A percentile compares a stretch with the other conserved stretches of the same genome.
phyloP scores from a whole-genome alignment of 495 filamentous ascomycete species.

The Elaphomyces granulatus region DNA sequence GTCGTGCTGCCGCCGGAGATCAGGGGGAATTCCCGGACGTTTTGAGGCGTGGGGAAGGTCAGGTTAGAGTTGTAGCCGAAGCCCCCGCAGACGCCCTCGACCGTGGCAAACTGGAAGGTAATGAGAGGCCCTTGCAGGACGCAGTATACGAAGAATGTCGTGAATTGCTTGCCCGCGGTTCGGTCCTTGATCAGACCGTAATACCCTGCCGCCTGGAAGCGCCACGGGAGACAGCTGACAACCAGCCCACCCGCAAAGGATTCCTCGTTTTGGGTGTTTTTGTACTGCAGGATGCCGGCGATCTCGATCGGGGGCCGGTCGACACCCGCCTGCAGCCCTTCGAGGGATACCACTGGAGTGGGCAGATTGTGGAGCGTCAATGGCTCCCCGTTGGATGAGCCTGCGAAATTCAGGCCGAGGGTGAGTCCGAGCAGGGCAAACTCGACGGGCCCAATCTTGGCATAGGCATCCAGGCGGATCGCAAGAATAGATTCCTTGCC shows the following conservation, averaged over 20 bases:
- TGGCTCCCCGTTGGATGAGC: no score
- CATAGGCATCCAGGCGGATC: slow-evolving; percentile 22
- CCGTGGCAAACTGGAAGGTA: slow-evolving; percentile 24
- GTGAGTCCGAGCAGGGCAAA: slow-evolving; percentile 25
- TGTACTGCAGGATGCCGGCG: slow-evolving; percentile 24
- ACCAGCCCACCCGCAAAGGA: slow-evolving; percentile 25
- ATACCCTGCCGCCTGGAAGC: slow-evolving; percentile 26
- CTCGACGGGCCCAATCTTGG: slow-evolving; percentile 26
- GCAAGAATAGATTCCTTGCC: slow-evolving; percentile 10
- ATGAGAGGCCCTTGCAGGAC: slow-evolving; percentile 31
- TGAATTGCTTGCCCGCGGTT: slow-evolving; percentile 11
- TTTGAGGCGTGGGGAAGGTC: slow-evolving; percentile 15
- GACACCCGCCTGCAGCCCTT: slow-evolving; percentile 23
- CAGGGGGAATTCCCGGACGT: slow-evolving; percentile 28
- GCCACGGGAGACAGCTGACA: slow-evolving; percentile 21
- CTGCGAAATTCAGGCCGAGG: slow-evolving; percentile 8
- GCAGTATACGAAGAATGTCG: slow-evolving; percentile 26
- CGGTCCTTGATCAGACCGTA: slow-evolving; percentile 13
- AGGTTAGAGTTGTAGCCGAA: slow-evolving; percentile 33
- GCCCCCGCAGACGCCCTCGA: slow-evolving; percentile 24
- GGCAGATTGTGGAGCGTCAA: slow-evolving; percentile 5
- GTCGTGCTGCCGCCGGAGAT: slow-evolving; percentile 9
- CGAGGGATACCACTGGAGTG: slow-evolving; percentile 9
- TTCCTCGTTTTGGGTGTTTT: slow-evolving; percentile 4
- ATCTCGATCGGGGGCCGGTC: slow-evolving; percentile 25